phyloP scores from a whole-genome alignment of 805 yeast genomes.

The Scheffersomyces ergatensis region DNA sequence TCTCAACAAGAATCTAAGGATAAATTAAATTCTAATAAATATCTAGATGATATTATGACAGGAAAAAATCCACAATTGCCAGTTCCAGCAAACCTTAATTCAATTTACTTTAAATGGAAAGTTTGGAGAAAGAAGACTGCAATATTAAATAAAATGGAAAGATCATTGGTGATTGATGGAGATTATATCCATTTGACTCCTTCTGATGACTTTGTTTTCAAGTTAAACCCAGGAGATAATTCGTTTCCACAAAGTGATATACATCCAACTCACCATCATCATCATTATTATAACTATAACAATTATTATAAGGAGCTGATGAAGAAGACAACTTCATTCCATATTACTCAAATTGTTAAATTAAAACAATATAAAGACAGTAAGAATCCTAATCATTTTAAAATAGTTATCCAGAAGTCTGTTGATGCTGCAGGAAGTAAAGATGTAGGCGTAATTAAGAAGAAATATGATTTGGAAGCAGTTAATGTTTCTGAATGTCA shows the following conservation, averaged over 20 bases:
- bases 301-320: slow-evolving; percentile 59
- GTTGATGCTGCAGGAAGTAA: slow-evolving; percentile 25
- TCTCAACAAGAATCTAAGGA: slow-evolving; percentile 3
- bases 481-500: slow-evolving; percentile 54
- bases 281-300: slow-evolving; percentile 36
- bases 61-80: slow-evolving; percentile 30
- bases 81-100: slow-evolving; percentile 36
- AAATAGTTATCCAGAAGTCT: slow-evolving; percentile 58
- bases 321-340: slow-evolving; percentile 84
- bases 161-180: slow-evolving; percentile 89
- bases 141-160: slow-evolving; percentile 74
- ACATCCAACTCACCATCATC: slow-evolving; percentile 12
- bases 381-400: slow-evolving; percentile 76
- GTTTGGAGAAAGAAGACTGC: slow-evolving; percentile 90
- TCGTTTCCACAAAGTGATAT: slow-evolving; percentile 19
- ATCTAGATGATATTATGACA: slow-evolving; percentile 28
- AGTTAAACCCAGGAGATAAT: slow-evolving; percentile 25
- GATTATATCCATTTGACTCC: slow-evolving; percentile 88
- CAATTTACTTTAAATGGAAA: slow-evolving; percentile 77
- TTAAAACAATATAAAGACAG: slow-evolving; percentile 65
- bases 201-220: slow-evolving; percentile 60
- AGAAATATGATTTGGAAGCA: slow-evolving; percentile 87
- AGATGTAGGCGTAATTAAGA: slow-evolving; percentile 56
- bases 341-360: slow-evolving; percentile 70
- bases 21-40: slow-evolving; percentile 12